These are phyloP conservation scores for Stachybotrys echinatus DNA, from an alignment of 2,329 filamentous ascomycete genomes.

Conservation along the genomic window DNA sequence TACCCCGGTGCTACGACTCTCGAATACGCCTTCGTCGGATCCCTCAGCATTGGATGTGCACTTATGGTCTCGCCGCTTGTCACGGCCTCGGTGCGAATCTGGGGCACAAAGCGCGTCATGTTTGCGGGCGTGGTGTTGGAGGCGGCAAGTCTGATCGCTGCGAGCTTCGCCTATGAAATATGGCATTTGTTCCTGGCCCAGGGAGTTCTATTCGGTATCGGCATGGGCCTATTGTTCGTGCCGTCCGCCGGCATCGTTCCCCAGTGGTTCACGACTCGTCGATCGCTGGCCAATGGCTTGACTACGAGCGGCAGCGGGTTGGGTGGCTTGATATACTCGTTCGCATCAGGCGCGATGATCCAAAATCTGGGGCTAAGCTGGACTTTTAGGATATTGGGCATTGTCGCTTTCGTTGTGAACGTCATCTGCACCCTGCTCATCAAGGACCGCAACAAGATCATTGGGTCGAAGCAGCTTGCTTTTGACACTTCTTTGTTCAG, in stretches of 20 bases:
- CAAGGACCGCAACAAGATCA: conserved; percentile 64
- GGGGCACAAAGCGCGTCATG: conserved; percentile 60
- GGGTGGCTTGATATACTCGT: conserved; percentile 66
- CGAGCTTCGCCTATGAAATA: conserved; percentile 61
- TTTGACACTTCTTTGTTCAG: conserved; percentile 62
- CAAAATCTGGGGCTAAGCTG: conserved; percentile 56
- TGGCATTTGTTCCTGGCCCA: conserved; percentile 76
- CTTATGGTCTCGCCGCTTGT: conserved; percentile 64
- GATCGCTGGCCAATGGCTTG: conserved; percentile 66
- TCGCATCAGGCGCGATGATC: conserved; percentile 66
- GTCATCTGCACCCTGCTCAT: conserved; percentile 57
- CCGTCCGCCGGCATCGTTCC: conserved; percentile 61
- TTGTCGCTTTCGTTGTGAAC: conserved; percentile 61
- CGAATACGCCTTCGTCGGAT: conserved; percentile 71
- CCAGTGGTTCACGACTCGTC: conserved; percentile 67
- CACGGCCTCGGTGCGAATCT: conserved; percentile 53
- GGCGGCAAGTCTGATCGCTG: conserved; percentile 59
- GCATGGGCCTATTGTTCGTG: conserved; percentile 73
- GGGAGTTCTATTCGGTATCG: conserved; percentile 70
- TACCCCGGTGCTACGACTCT: conserved; percentile 61
- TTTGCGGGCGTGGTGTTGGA: conserved; percentile 61
- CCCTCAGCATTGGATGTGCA: conserved; percentile 34
- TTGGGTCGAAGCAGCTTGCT: conserved; percentile 60
- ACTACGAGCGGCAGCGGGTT: conserved; percentile 66
- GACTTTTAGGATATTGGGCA: conserved; percentile 62